Evolutionary conservation across 192 early-diverging fungal species (phyloP), one percentile per base, ranked within the genome.

Genomic region (Backusella westeae): DNA sequence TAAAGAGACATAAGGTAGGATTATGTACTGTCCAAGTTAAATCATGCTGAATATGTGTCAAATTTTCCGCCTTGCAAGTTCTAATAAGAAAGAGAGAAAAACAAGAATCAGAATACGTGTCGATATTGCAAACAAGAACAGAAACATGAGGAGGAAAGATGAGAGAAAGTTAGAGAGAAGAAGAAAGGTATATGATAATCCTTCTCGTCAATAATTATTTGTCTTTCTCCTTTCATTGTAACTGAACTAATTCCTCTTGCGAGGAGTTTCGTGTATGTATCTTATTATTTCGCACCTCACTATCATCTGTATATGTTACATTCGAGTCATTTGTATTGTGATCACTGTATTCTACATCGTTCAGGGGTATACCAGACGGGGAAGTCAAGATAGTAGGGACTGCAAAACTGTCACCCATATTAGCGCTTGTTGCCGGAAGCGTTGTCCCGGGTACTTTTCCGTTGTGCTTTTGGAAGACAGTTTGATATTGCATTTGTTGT

Each of bases 401-500:
- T 39, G 19, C 21, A 26, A 38, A 49, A 49, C 19, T 49, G 19
- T n/a, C 46, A 19, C 6, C 46, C 46, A 21, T 39, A 41, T 36
- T 12, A 38, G 34, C 9, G 10, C 35, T 38, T 29, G 56, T 63
- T 41, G 21, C n/a, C 21, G 38, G 21, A 39, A 41, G 2, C 6
- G n/a, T 23, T 38, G 38, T 14, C 3, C 56, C 56, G 3, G 56
- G 23, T 9, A 63, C 26, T 29, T 34, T 69, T 69, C 38, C 38
- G 38, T 63, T 63, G 12, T 63, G 56, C 10, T 63, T 63, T 12
- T 63, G 56, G 56, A 63, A 63, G 3, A 63, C 56, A 12, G 8
- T 63, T 63, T 63, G 56, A 63, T 63, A 63, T 63, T 63, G 56
- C 56, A 63, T 63, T 14, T 69, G 41, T 26, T 76, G 75, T 17